These are phyloP conservation scores for Balakata baccata DNA, from an alignment of 345 rosid species.

Conservation along the genomic window DNA sequence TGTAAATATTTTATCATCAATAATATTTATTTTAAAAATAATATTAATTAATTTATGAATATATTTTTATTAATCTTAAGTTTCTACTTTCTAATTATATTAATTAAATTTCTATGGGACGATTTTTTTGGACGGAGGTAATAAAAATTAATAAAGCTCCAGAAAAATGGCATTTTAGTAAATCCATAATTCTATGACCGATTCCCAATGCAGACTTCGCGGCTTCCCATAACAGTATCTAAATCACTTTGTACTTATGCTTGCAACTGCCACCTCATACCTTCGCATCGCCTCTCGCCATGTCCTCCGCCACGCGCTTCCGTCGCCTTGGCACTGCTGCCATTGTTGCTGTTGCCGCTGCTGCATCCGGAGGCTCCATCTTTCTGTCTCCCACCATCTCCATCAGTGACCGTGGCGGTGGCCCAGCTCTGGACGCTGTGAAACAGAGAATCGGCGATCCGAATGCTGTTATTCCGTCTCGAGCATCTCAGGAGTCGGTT, in stretches of 20 bases:
- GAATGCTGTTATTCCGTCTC: slow-evolving; percentile 54
- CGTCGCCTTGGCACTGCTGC: slow-evolving; percentile 46
- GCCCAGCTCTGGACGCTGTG: slow-evolving; percentile 41
- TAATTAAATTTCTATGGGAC: no score
- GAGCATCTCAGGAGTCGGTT: slow-evolving; percentile 63
- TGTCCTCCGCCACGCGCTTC: slow-evolving; percentile 54
- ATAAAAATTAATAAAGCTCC: no score
- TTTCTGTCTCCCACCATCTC: slow-evolving; percentile 37
- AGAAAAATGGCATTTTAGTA: slow-evolving; percentile 12
- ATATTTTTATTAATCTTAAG: no score
- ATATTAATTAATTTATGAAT: no score
- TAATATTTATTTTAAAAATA: no score
- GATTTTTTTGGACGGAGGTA: no score
- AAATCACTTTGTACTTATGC: neutral
- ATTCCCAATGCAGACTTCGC: slow-evolving; percentile 30
- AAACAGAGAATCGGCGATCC: slow-evolving; percentile 52
- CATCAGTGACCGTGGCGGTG: slow-evolving; percentile 49
- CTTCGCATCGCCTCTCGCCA: slow-evolving; percentile 3
- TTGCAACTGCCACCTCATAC: slow-evolving; percentile 5
- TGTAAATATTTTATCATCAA: no score
- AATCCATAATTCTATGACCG: slow-evolving; percentile 11
- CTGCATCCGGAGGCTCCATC: slow-evolving; percentile 37
- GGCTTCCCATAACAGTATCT: slow-evolving; percentile 15
- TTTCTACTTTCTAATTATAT: no score
- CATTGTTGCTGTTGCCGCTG: slow-evolving; percentile 30